A percentile compares a stretch with the other conserved stretches of the same genome.
Conservation (phyloP, 2,329 filamentous ascomycete genomes). For the Metarhizium rileyi region DNA sequence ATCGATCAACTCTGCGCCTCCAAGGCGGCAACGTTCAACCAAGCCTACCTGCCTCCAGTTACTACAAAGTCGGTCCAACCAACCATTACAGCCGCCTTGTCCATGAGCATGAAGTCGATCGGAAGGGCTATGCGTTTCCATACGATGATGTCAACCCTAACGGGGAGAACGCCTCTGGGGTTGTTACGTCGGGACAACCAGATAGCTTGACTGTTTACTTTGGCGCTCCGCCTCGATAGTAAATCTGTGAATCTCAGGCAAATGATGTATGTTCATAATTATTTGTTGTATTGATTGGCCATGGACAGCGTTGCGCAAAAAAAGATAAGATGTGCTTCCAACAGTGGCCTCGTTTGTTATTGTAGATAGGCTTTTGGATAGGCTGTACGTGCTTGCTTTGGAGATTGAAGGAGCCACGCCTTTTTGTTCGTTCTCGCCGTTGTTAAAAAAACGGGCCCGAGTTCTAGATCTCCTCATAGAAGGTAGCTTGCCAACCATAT, state of each 20-base stretch:
- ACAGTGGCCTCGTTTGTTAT: background rate
- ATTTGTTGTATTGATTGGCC: background rate
- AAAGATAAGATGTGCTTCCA: background rate
- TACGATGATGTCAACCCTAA: conserved; percentile 58
- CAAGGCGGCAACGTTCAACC: conserved; percentile 39
- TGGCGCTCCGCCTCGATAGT: conserved; percentile 11
- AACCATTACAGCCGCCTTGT: conserved; percentile 52
- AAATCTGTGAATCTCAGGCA: too few relatives aligned
- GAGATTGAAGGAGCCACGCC: too few relatives aligned
- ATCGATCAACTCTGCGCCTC: conserved; percentile 35
- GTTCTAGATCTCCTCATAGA: too few relatives aligned
- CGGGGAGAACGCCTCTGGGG: conserved; percentile 39
- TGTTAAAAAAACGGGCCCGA: too few relatives aligned
- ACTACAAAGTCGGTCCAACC: conserved; percentile 36
- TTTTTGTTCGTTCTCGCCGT: too few relatives aligned
- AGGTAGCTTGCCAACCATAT: background rate
- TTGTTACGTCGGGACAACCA: conserved; percentile 17
- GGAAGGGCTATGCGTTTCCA: conserved; percentile 54
- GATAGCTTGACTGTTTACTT: conserved; percentile 20
- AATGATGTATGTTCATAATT: background rate
- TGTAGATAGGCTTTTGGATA: background rate
- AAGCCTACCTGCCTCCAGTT: conserved; percentile 22
- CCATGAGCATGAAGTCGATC: conserved; percentile 49
- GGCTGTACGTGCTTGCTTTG: too few relatives aligned
- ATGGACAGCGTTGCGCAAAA: background rate